phyloP scores from a whole-genome alignment of 306 rosid genomes.

The Cotoneaster glaucophyllus region DNA sequence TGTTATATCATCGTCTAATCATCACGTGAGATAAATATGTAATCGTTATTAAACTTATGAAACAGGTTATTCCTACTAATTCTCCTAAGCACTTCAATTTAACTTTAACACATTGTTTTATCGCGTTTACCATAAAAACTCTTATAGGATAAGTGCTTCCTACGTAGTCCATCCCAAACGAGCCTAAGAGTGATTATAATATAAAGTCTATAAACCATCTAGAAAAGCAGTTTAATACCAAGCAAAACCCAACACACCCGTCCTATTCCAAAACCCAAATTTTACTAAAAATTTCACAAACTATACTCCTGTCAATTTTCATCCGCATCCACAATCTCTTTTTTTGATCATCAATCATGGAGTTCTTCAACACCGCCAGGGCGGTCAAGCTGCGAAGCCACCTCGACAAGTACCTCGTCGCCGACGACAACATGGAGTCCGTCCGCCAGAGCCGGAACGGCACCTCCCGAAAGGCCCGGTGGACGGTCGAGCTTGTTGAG shows the following conservation, averaged over 20 bases:
- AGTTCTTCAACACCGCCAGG: conserved; percentile 43
- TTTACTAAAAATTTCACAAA: neutral
- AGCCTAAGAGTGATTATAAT: no score
- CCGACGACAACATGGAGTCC: conserved; percentile 38
- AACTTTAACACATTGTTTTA: no score
- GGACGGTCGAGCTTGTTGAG: conserved; percentile 54
- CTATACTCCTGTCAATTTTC: neutral
- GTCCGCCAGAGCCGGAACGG: conserved; percentile 62
- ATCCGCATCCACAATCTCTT: neutral
- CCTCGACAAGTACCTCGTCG: conserved; percentile 57
- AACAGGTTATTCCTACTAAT: no score
- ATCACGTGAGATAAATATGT: no score
- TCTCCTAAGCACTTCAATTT: no score
- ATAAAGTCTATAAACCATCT: no score
- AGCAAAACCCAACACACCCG: conserved; percentile 10
- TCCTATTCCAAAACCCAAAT: neutral
- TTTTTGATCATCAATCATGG: conserved; percentile 32
- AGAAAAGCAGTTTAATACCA: neutral
- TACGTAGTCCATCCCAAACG: no score
- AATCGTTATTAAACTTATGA: no score
- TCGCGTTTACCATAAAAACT: no score
- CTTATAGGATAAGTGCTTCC: no score
- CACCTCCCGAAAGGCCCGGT: conserved; percentile 30
- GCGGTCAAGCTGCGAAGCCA: conserved; percentile 64
- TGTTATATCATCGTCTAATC: no score